phyloP scores from a whole-genome alignment of 2,329 filamentous ascomycete genomes.

The Penicillium glabrum region DNA sequence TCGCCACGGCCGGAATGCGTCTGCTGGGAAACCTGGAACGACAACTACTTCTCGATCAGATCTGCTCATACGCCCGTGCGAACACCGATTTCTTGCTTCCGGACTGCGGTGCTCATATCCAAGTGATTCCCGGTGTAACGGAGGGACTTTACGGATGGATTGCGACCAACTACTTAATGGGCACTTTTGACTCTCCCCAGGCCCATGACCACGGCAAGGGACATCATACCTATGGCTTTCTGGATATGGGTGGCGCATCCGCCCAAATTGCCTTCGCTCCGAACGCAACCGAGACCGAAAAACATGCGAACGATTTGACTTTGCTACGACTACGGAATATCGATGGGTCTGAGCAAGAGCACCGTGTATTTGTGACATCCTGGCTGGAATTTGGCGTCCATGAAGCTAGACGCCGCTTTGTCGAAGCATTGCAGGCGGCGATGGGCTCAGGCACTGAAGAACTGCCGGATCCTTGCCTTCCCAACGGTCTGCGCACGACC shows the following conservation, averaged over 20 bases:
- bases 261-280: conserved; percentile 98
- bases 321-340: conserved; percentile 80
- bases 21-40: conserved; percentile 75
- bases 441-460: conserved; percentile 63
- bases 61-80: conserved; percentile 77
- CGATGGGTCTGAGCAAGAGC: conserved; percentile 74
- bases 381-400: conserved; percentile 99
- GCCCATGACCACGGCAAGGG: conserved; percentile 78
- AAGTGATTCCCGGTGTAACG: conserved; percentile 93
- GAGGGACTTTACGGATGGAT: conserved; percentile 98
- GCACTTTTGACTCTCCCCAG: conserved; percentile 78
- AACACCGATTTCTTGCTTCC: conserved; percentile 81
- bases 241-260: conserved; percentile 98
- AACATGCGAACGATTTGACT: conserved; percentile 86
- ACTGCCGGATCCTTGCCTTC: conserved; percentile 87
- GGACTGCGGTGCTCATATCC: conserved; percentile 86
- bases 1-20: conserved; percentile 94
- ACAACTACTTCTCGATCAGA: conserved; percentile 68
- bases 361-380: conserved; percentile 90
- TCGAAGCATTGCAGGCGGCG: conserved; percentile 71
- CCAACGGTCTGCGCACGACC: conserved; percentile 71
- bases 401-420: conserved; percentile 80
- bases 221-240: conserved; percentile 93
- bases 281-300: conserved; percentile 83
- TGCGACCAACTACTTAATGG: conserved; percentile 90